Evolutionary conservation across 495 filamentous ascomycete genomes (phyloP).

Genomic region (Penicillium ochrochloron): DNA sequence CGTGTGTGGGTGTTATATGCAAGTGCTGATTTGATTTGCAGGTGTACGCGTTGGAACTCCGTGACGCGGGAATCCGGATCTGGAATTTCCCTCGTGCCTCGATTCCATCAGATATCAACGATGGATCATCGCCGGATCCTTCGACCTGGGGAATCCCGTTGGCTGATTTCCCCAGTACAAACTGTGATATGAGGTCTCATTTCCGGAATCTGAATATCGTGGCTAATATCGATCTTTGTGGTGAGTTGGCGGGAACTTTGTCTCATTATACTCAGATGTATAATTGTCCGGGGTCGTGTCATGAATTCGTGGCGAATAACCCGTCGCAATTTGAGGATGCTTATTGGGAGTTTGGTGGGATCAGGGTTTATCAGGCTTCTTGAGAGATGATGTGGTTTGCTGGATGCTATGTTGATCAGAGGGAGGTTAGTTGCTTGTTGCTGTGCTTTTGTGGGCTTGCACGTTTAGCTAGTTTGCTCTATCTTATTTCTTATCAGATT

Average conservation of each 20-base stretch:
- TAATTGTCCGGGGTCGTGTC: conserved; percentile 49
- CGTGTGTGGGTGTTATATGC: too few species aligned
- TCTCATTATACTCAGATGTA: conserved; percentile 46
- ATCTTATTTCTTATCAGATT: neutral
- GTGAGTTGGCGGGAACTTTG: conserved; percentile 39
- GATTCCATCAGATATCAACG: conserved; percentile 45
- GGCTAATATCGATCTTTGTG: conserved; percentile 57
- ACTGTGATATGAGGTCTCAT: conserved; percentile 52
- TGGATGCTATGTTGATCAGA: neutral
- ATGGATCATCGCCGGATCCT: conserved; percentile 43
- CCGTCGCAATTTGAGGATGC: conserved; percentile 45
- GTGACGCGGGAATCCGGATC: conserved; percentile 49
- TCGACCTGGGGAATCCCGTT: conserved; percentile 51
- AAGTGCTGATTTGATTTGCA: neutral
- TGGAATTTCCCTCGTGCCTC: conserved; percentile 53
- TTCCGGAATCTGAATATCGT: conserved; percentile 59
- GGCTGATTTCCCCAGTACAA: conserved; percentile 56
- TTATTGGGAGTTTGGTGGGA: conserved; percentile 57
- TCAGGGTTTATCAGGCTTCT: conserved; percentile 46
- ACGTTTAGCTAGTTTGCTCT: neutral
- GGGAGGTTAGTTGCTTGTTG: neutral
- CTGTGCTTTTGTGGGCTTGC: neutral
- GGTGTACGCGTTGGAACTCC: conserved; percentile 43
- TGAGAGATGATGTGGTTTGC: neutral
- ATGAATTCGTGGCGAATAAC: conserved; percentile 46